Evolutionary conservation across 2,329 filamentous ascomycete species (phyloP).

Genomic region (Pezicula neosporulosa): DNA sequence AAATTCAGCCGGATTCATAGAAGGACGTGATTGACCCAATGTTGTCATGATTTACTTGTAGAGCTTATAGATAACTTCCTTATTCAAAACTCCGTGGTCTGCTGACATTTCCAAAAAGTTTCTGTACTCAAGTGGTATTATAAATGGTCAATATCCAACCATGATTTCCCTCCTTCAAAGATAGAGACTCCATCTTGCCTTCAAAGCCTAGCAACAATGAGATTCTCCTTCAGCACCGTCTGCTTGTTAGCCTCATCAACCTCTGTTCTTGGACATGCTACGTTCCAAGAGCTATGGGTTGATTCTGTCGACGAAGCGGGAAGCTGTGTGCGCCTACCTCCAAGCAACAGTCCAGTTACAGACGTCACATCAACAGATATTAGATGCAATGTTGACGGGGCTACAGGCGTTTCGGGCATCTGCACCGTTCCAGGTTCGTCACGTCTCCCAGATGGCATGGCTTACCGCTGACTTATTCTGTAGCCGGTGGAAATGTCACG

Average conservation of each 20-base stretch:
- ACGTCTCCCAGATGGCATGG: neutral
- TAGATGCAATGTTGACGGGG: conserved; percentile 42
- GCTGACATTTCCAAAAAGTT: too few relatives aligned
- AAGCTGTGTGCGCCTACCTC: conserved; percentile 45
- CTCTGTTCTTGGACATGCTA: conserved; percentile 41
- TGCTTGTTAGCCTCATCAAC: conserved; percentile 24
- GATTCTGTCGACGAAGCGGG: conserved; percentile 41
- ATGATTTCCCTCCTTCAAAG: neutral
- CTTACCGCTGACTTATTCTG: neutral
- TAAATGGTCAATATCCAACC: neutral
- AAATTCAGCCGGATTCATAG: neutral
- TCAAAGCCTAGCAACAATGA: conserved; percentile 10
- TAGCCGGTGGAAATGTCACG: conserved; percentile 43
- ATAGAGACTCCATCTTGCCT: neutral
- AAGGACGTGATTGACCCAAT: neutral
- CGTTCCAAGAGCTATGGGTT: conserved; percentile 48
- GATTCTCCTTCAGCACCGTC: conserved; percentile 7
- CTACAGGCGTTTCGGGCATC: conserved; percentile 30
- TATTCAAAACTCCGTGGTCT: too few relatives aligned
- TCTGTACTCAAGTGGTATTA: too few relatives aligned
- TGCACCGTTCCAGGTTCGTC: conserved; percentile 13
- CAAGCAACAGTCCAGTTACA: conserved; percentile 48
- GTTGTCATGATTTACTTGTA: neutral
- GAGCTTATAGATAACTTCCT: neutral
- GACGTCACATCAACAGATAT: conserved; percentile 45